phyloP scores from a whole-genome alignment of 768 basidiomycete species.

The Phaeotremella fagi region DNA sequence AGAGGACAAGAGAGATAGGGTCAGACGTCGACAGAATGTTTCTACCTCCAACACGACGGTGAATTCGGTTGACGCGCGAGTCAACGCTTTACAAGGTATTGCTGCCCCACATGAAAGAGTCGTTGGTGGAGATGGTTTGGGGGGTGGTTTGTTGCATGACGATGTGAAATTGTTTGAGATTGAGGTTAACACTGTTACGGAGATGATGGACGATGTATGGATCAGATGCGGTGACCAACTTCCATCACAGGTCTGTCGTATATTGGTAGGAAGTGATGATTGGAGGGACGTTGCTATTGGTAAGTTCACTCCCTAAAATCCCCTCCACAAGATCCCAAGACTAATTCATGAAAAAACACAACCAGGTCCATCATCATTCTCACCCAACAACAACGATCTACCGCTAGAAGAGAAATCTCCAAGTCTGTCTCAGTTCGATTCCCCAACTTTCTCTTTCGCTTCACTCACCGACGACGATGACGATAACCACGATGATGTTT shows the following conservation, averaged over 20 bases:
- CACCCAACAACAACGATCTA: neutral
- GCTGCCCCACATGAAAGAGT: slow-evolving; percentile 3
- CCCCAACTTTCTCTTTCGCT: neutral
- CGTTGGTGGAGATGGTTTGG: slow-evolving; percentile 33
- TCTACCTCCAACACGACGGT: neutral
- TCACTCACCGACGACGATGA: neutral
- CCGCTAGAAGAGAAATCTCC: neutral
- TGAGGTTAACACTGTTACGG: slow-evolving; percentile 32
- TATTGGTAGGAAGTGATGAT: slow-evolving; percentile 24
- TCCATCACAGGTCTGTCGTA: slow-evolving; percentile 36
- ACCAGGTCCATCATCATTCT: neutral
- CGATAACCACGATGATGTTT: neutral
- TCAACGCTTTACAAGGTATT: neutral
- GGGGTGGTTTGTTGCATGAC: slow-evolving; percentile 23
- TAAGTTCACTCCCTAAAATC: slow-evolving; percentile 7
- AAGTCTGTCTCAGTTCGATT: neutral
- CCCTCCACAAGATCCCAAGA: neutral
- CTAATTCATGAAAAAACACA: no score
- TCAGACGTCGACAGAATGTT: neutral
- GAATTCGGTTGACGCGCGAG: neutral
- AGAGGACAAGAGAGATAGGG: slow-evolving; percentile 19
- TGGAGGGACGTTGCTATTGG: slow-evolving; percentile 23
- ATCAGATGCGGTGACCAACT: slow-evolving; percentile 25
- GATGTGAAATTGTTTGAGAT: slow-evolving; percentile 33
- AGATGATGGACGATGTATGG: slow-evolving; percentile 39